These are phyloP conservation scores for Colletotrichum shisoi DNA, from an alignment of 2,329 filamentous ascomycete genomes.

Conservation along the genomic window DNA sequence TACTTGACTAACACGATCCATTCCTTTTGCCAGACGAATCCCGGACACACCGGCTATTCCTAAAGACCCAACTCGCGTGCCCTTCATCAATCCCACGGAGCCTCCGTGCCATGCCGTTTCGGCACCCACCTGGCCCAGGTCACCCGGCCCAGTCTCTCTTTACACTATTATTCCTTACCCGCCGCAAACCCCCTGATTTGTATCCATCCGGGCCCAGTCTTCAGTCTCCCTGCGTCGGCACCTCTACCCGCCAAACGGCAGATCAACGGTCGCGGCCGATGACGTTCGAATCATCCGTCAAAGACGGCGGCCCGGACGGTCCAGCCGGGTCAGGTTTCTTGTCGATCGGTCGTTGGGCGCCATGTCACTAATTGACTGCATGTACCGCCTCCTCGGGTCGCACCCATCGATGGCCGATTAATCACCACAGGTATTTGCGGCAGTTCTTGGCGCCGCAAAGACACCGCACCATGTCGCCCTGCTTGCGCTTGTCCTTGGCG, in stretches of 20 bases:
- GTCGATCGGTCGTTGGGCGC: neutral
- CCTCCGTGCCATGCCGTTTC: slow-evolving; percentile 10
- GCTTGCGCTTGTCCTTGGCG: slow-evolving; percentile 58
- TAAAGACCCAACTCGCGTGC: slow-evolving; percentile 11
- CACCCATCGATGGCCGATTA: no score
- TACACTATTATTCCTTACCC: neutral
- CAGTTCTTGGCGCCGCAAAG: slow-evolving; percentile 72
- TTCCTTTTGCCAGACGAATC: slow-evolving; percentile 29
- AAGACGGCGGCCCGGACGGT: neutral
- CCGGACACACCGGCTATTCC: slow-evolving; percentile 17
- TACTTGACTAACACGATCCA: slow-evolving; percentile 3
- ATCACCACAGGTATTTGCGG: slow-evolving; percentile 72
- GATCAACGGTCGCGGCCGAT: slow-evolving; percentile 3
- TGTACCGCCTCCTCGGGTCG: neutral
- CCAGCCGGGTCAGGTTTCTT: neutral
- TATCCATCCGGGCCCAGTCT: slow-evolving; percentile 2
- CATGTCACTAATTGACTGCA: neutral
- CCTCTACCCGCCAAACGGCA: neutral
- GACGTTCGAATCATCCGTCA: slow-evolving; percentile 22
- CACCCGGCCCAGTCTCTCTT: neutral
- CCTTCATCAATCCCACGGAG: slow-evolving; percentile 18
- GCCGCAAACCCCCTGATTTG: neutral
- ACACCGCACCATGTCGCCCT: slow-evolving; percentile 64
- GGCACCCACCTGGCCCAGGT: neutral
- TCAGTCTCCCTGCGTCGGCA: neutral